Conservation (phyloP, 75 land plant species). For the Selaginella tamariscina region DNA sequence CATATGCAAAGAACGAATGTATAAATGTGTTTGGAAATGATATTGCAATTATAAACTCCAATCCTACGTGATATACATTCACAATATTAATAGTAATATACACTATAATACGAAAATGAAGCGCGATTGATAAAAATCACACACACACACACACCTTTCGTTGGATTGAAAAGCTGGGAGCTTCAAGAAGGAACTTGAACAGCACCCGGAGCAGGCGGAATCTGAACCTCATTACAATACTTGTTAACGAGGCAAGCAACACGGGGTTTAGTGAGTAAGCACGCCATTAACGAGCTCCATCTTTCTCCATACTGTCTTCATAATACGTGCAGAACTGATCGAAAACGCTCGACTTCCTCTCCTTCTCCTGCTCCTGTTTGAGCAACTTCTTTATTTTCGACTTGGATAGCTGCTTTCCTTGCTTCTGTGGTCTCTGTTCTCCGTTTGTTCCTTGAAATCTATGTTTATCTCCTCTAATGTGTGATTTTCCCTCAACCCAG, state of each 20-base stretch:
- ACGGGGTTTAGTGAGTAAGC: background rate
- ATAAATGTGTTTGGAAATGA: no score
- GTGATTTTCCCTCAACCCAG: no score
- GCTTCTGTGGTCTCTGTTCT: no score
- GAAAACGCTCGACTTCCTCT: background rate
- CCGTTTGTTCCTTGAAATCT: no score
- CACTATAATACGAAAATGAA: background rate
- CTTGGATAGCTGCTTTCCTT: background rate
- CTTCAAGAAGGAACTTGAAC: background rate
- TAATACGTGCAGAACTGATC: background rate
- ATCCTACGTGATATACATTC: no score
- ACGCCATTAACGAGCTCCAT: background rate
- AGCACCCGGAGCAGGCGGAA: no score
- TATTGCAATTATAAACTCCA: no score
- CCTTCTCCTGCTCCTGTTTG: background rate
- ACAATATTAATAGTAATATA: background rate
- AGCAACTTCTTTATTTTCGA: conserved; percentile 5
- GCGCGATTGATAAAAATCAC: background rate
- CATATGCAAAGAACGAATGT: no score
- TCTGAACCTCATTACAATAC: background rate
- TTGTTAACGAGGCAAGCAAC: conserved; percentile 7
- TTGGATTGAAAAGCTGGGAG: no score
- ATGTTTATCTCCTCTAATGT: no score
- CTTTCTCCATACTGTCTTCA: conserved; percentile 12
- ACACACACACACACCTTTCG: no score